Evolutionary conservation across 331 rosid genomes (phyloP).

Genomic region (Telfairia occidentalis): DNA sequence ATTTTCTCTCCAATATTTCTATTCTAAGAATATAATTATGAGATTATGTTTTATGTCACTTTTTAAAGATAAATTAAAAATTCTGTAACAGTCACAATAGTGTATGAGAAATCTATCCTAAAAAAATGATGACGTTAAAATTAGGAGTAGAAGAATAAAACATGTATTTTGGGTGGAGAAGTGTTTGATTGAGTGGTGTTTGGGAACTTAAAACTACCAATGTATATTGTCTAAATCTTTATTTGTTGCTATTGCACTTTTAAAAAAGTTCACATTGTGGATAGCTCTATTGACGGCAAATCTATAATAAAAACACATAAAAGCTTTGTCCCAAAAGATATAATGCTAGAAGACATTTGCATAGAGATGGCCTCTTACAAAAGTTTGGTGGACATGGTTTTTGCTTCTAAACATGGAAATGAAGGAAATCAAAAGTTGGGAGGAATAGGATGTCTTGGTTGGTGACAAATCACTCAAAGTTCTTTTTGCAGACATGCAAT

Average conservation of each 20-base stretch:
- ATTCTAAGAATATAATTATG: not conserved
- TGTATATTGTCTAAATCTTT: not conserved
- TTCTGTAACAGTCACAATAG: not conserved
- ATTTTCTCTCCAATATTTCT: not conserved
- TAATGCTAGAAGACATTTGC: constrained; percentile 1
- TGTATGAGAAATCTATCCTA: not conserved
- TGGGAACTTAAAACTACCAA: not conserved
- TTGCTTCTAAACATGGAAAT: not conserved
- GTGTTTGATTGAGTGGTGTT: not conserved
- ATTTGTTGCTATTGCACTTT: not conserved
- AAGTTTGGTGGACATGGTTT: not conserved
- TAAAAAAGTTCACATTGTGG: not conserved
- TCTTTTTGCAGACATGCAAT: not conserved
- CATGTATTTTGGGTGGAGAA: not conserved
- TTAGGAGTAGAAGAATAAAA: constrained; percentile 2
- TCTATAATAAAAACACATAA: too few species aligned
- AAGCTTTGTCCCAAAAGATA: not conserved
- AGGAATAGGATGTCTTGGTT: not conserved
- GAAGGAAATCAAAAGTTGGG: not conserved
- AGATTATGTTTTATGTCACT: not conserved
- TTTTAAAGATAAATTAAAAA: not conserved
- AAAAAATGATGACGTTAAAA: not conserved
- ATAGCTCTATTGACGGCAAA: not conserved
- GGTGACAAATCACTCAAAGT: not conserved
- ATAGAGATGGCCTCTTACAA: not conserved